Conservation (phyloP, 2,329 filamentous ascomycete species). For the Pseudogymnoascus sp. region DNA sequence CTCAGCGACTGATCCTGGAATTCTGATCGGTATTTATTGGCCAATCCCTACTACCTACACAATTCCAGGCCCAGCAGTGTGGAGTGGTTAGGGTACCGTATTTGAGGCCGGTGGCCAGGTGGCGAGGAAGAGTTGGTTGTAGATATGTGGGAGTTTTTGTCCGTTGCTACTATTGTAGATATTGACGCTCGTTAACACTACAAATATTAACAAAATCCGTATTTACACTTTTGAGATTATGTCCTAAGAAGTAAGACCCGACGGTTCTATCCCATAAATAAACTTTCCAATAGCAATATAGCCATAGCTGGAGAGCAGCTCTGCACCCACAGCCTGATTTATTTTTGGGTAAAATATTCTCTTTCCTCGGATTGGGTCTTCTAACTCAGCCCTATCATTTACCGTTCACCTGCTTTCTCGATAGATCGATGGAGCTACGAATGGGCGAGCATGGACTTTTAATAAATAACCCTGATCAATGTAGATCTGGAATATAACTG, state of each 20-base stretch:
- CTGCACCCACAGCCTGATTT: neutral
- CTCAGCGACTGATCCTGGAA: constrained; percentile 31
- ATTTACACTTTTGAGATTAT: neutral
- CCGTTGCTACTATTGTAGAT: neutral
- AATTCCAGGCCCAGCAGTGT: constrained; percentile 35
- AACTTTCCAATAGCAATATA: neutral
- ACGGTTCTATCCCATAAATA: too few relatives aligned
- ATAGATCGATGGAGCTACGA: neutral
- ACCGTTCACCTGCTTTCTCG: neutral
- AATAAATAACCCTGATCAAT: neutral
- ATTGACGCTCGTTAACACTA: neutral
- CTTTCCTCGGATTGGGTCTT: neutral
- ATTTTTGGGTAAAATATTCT: neutral
- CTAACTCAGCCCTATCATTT: neutral
- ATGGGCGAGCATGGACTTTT: neutral
- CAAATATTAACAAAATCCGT: neutral
- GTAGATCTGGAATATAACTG: neutral
- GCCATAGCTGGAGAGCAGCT: neutral
- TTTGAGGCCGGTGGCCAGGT: neutral
- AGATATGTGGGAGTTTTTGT: neutral
- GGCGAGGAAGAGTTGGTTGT: neutral
- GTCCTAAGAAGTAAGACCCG: too few relatives aligned
- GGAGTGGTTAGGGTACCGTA: constrained; percentile 14
- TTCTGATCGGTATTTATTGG: constrained; percentile 36
- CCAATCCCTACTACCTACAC: constrained; percentile 28